A percentile compares a stretch with the other conserved stretches of the same genome.
Conservation (phyloP, 2,329 filamentous ascomycete genomes). For the Ampelomyces quisqualis region DNA sequence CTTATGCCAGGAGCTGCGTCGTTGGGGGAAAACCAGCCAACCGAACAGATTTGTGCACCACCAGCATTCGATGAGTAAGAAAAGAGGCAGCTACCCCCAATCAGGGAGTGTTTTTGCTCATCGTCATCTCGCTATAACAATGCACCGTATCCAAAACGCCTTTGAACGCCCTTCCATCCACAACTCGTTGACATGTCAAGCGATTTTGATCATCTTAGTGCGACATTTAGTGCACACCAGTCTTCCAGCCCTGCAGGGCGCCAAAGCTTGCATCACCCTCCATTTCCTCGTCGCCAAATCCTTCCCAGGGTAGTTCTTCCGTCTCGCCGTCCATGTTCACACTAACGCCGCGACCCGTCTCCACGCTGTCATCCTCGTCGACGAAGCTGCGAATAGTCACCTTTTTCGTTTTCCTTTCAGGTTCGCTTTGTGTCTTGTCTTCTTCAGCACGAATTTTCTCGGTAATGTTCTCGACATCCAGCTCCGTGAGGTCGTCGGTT, state of each 20-base stretch:
- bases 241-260: conserved; percentile 16
- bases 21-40: no score
- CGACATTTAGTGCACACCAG: conserved; percentile 11
- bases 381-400: conserved; percentile 43
- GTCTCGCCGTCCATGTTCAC: conserved; percentile 24
- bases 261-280: conserved; percentile 17
- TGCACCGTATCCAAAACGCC: neutral
- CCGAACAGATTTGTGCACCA: no score
- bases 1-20: no score
- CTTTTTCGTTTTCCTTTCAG: conserved; percentile 37
- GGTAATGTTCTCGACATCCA: conserved; percentile 48
- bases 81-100: no score
- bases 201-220: no score
- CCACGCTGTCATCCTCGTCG: conserved; percentile 29
- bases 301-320: conserved; percentile 45
- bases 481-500: conserved; percentile 52
- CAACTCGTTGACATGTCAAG: no score
- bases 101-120: no score
- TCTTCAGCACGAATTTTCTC: conserved; percentile 46
- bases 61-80: no score
- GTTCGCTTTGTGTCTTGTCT: conserved; percentile 31
- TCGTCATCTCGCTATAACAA: no score
- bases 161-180: no score
- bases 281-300: conserved; percentile 33
- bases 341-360: conserved; percentile 13